phyloP scores from a whole-genome alignment of 2,329 filamentous ascomycete species.

The Colletotrichum eremochloae region DNA sequence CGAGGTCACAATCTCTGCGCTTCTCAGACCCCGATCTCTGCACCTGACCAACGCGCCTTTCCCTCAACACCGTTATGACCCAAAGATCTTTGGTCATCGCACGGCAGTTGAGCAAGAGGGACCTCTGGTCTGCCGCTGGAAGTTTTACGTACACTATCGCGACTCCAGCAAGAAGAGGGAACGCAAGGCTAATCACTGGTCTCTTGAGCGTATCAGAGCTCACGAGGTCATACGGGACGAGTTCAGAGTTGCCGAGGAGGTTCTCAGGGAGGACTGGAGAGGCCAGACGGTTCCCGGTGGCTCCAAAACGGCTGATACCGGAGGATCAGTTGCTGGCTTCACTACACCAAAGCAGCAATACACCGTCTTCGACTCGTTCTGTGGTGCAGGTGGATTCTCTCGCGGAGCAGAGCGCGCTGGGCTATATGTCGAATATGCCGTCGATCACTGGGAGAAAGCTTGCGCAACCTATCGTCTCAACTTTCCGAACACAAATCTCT shows the following conservation, averaged over 20 bases:
- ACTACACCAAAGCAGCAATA: slow-evolving; percentile 61
- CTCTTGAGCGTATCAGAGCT: slow-evolving; percentile 50
- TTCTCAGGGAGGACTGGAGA: slow-evolving; percentile 54
- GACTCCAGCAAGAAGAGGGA: slow-evolving; percentile 44
- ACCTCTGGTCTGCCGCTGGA: slow-evolving; percentile 67
- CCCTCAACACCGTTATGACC: slow-evolving; percentile 52
- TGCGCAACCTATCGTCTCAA: slow-evolving; percentile 70
- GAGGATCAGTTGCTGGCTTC: neutral
- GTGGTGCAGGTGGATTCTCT: slow-evolving; percentile 79
- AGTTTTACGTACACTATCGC: slow-evolving; percentile 53
- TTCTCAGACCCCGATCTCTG: slow-evolving; percentile 59
- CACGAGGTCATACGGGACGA: slow-evolving; percentile 50
- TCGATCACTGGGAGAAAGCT: slow-evolving; percentile 73
- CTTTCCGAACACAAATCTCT: slow-evolving; percentile 66
- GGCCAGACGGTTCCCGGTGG: slow-evolving; percentile 56
- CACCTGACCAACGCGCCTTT: slow-evolving; percentile 68
- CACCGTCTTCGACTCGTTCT: slow-evolving; percentile 79
- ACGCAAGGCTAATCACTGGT: slow-evolving; percentile 52
- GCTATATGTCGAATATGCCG: slow-evolving; percentile 69
- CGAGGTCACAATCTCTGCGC: slow-evolving; percentile 55
- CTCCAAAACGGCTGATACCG: slow-evolving; percentile 41
- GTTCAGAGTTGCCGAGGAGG: slow-evolving; percentile 49
- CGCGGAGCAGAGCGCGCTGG: slow-evolving; percentile 72
- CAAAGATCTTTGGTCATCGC: slow-evolving; percentile 42
- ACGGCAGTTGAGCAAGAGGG: slow-evolving; percentile 48